phyloP scores from a whole-genome alignment of 169 alveolate genomes.

The Plasmodium berghei region DNA sequence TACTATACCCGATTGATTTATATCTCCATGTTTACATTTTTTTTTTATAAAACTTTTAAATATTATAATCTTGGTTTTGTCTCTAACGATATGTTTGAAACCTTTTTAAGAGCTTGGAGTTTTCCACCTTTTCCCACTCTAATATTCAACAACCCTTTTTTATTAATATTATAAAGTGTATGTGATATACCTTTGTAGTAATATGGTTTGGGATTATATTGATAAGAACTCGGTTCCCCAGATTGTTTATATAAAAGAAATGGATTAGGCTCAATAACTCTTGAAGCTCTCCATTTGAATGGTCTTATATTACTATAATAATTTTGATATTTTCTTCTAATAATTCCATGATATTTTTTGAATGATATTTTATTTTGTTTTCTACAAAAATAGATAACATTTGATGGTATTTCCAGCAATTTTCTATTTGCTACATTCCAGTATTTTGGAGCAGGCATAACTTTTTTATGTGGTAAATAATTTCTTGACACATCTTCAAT shows the following conservation, averaged over 20 bases:
- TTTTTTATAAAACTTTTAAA: background rate
- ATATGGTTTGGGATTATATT: constrained; percentile 39
- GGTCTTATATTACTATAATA: constrained; percentile 77
- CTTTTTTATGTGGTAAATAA: constrained; percentile 65
- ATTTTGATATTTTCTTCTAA: constrained; percentile 65
- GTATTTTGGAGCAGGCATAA: constrained; percentile 70
- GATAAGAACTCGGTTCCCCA: constrained; percentile 69
- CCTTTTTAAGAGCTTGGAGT: constrained; percentile 52
- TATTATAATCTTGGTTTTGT: constrained; percentile 72
- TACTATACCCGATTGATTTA: background rate
- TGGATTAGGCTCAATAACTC: constrained; percentile 77
- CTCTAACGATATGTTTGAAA: constrained; percentile 54
- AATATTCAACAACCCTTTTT: constrained; percentile 50
- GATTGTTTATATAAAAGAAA: constrained; percentile 61
- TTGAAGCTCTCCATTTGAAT: constrained; percentile 76
- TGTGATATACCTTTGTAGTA: constrained; percentile 71
- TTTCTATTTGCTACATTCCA: constrained; percentile 72
- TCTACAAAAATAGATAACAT: constrained; percentile 67
- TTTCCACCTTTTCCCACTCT: constrained; percentile 47
- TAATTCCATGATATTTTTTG: constrained; percentile 77
- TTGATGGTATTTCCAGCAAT: constrained; percentile 64
- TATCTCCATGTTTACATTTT: background rate
- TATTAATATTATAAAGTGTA: constrained; percentile 62
- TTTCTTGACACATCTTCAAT: constrained; percentile 66
- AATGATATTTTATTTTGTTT: constrained; percentile 69